Evolutionary conservation across 495 filamentous ascomycete genomes (phyloP).

Genomic region (Trichocladium uniseriatum): DNA sequence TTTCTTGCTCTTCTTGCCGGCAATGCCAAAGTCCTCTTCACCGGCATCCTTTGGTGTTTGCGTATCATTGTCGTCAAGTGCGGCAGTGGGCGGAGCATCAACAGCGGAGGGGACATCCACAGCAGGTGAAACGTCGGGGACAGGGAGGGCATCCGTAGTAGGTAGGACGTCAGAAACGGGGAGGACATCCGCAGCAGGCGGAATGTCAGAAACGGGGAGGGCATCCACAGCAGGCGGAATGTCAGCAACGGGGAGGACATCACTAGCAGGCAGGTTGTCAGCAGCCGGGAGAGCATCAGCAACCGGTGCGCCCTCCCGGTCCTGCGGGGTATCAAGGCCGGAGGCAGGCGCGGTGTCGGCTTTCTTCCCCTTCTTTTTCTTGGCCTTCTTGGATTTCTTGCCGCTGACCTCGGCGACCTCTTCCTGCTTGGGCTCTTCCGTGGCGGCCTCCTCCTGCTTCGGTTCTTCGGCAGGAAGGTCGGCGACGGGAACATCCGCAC

Average conservation of each 20-base stretch:
- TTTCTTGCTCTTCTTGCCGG: constrained; percentile 22
- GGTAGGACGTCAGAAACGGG: neutral
- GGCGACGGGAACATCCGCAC: neutral
- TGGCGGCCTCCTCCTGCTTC: neutral
- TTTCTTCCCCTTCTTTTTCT: constrained; percentile 22
- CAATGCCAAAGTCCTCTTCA: constrained; percentile 15
- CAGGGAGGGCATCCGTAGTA: neutral
- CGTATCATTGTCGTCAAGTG: neutral
- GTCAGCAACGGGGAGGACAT: neutral
- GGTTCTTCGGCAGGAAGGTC: neutral
- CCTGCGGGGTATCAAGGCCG: constrained; percentile 7
- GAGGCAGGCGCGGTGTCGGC: neutral
- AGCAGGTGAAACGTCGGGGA: neutral
- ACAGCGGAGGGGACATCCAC: neutral
- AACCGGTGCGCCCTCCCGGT: neutral
- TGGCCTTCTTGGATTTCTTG: constrained; percentile 24
- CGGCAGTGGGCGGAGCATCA: neutral
- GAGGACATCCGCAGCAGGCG: neutral
- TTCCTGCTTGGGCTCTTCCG: neutral
- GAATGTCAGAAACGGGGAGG: neutral
- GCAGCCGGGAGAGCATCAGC: neutral
- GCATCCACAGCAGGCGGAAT: neutral
- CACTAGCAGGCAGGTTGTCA: too few species aligned
- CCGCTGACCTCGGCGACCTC: neutral
- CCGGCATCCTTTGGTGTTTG: constrained; percentile 5